Evolutionary conservation across 1,284 basidiomycete species (phyloP).

Genomic region (Omphalotus olearius): DNA sequence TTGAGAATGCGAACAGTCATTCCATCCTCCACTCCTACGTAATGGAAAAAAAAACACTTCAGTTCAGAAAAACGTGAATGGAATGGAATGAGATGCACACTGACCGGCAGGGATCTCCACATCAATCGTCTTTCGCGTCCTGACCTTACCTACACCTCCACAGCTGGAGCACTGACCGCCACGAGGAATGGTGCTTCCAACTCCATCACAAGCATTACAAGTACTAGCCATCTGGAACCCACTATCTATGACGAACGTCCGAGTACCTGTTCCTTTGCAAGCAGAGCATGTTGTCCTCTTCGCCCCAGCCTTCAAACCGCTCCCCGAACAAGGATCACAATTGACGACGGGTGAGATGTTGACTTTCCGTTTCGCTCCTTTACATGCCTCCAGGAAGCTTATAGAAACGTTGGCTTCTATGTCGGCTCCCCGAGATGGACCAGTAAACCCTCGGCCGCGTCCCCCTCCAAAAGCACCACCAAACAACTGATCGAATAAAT

Average conservation of each 20-base stretch:
- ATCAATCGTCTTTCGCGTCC: constrained; percentile 73
- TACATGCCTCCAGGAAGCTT: constrained; percentile 91
- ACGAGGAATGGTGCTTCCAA: constrained; percentile 77
- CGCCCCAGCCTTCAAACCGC: constrained; percentile 84
- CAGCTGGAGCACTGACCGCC: constrained; percentile 81
- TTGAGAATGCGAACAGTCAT: constrained; percentile 88
- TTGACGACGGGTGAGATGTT: constrained; percentile 81
- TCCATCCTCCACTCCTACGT: constrained; percentile 89
- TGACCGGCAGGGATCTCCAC: constrained; percentile 85
- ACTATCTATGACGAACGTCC: constrained; percentile 88
- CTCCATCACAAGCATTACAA: constrained; percentile 83
- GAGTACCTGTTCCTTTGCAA: constrained; percentile 86
- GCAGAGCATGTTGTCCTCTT: constrained; percentile 78
- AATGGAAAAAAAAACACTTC: constrained; percentile 7
- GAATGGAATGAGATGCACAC: constrained; percentile 25
- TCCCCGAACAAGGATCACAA: constrained; percentile 83
- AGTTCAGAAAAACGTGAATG: constrained; percentile 6
- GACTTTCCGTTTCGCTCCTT: constrained; percentile 80
- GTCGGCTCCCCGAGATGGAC: constrained; percentile 73
- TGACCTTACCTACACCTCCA: constrained; percentile 85
- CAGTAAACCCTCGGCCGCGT: constrained; percentile 33
- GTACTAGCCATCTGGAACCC: constrained; percentile 98
- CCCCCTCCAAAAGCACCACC: constrained; percentile 53
- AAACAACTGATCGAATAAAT: constrained; percentile 90
- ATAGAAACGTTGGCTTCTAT: constrained; percentile 79